phyloP scores from a whole-genome alignment of 2,329 filamentous ascomycete species.

The Cladosporium sp. region DNA sequence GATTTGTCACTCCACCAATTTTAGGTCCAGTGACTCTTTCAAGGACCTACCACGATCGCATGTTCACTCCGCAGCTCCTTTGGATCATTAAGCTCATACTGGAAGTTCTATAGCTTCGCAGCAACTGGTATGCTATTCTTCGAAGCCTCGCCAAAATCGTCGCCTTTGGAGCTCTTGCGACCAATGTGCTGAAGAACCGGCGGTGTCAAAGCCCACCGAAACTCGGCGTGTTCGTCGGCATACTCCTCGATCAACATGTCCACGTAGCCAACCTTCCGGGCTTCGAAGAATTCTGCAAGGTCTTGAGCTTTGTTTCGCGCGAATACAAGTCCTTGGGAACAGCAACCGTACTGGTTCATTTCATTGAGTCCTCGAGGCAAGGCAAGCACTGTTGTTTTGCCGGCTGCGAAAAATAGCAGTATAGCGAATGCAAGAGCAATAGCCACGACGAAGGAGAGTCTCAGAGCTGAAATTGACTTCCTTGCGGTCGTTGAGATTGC shows the following conservation, averaged over 20 bases:
- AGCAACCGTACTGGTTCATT: constrained; percentile 49
- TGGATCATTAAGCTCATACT: constrained; percentile 40
- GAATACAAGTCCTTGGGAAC: constrained; percentile 49
- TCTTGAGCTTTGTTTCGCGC: constrained; percentile 37
- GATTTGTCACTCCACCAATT: no score
- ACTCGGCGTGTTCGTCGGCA: constrained; percentile 42
- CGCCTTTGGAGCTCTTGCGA: constrained; percentile 42
- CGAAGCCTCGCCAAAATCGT: constrained; percentile 28
- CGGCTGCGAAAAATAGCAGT: constrained; percentile 46
- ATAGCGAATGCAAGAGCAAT: constrained; percentile 29
- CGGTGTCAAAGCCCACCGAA: constrained; percentile 47
- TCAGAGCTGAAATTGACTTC: background rate
- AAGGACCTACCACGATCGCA: background rate
- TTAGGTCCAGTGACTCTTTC: background rate
- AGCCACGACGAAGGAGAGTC: constrained; percentile 19
- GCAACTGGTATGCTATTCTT: constrained; percentile 37
- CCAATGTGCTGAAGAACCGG: constrained; percentile 50
- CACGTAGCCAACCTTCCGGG: constrained; percentile 38
- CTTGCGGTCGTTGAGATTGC: background rate
- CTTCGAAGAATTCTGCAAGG: constrained; percentile 38
- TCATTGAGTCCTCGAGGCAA: constrained; percentile 41
- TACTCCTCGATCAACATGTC: constrained; percentile 48
- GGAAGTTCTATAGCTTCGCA: constrained; percentile 45
- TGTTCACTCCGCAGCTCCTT: constrained; percentile 37
- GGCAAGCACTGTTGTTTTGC: constrained; percentile 43